phyloP scores from a whole-genome alignment of 495 filamentous ascomycete species.

The Bacidia gigantensis region DNA sequence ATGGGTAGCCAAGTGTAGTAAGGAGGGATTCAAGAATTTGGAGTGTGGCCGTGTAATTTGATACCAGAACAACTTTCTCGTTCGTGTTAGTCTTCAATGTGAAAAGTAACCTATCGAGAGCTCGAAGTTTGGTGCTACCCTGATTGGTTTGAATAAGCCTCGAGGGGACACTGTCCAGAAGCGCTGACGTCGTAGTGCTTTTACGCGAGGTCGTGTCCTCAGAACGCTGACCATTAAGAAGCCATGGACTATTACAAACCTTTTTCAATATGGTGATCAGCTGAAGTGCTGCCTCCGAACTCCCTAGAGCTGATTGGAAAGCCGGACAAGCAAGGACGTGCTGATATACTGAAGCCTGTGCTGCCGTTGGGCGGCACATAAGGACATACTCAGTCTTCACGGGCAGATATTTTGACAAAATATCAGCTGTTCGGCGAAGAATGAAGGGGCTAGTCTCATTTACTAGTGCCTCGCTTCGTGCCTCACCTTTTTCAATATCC shows the following conservation, averaged over 20 bases:
- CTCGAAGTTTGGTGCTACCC: slow-evolving; percentile 56
- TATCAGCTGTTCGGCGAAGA: slow-evolving; percentile 61
- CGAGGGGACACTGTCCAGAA: slow-evolving; percentile 46
- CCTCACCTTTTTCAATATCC: slow-evolving; percentile 63
- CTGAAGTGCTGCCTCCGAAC: slow-evolving; percentile 53
- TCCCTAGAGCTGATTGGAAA: slow-evolving; percentile 52
- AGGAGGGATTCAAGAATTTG: slow-evolving; percentile 55
- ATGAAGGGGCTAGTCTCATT: slow-evolving; percentile 59
- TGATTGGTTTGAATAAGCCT: slow-evolving; percentile 44
- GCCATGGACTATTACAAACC: slow-evolving; percentile 63
- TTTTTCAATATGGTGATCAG: slow-evolving; percentile 73
- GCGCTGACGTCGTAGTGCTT: slow-evolving; percentile 27
- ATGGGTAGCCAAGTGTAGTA: slow-evolving; percentile 46
- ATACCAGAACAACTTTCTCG: slow-evolving; percentile 71
- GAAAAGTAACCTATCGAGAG: slow-evolving; percentile 55
- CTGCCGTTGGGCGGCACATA: slow-evolving; percentile 56
- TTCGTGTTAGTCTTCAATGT: slow-evolving; percentile 42
- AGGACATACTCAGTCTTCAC: slow-evolving; percentile 69
- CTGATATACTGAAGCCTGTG: slow-evolving; percentile 58
- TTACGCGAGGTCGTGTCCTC: slow-evolving; percentile 24
- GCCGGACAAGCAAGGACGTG: slow-evolving; percentile 54
- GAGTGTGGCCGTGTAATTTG: slow-evolving; percentile 69
- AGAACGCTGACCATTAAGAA: slow-evolving; percentile 36
- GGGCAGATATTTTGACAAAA: slow-evolving; percentile 57
- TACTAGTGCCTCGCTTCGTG: slow-evolving; percentile 52